These are phyloP conservation scores for Primulina eburnea DNA, from an alignment of 257 asterid genomes.

Conservation along the genomic window DNA sequence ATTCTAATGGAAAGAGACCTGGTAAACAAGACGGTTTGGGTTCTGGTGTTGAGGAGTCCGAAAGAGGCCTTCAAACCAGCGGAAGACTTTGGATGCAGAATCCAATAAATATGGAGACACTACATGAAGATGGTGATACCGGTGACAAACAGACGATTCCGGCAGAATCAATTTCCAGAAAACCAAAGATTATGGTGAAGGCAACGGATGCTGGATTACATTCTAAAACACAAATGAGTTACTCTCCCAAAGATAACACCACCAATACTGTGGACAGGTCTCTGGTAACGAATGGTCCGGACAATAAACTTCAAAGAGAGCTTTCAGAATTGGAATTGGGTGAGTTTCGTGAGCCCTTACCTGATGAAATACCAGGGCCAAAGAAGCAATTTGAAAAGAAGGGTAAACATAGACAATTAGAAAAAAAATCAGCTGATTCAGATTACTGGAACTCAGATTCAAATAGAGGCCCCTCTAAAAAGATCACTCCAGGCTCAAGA, in stretches of 20 bases:
- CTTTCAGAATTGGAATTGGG: slow-evolving; percentile 87
- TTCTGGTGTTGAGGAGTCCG: slow-evolving; percentile 46
- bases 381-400: slow-evolving; percentile 56
- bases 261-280: slow-evolving; percentile 38
- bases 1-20: slow-evolving; percentile 46
- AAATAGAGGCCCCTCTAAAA: slow-evolving; percentile 45
- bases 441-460: slow-evolving; percentile 61
- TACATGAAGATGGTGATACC: slow-evolving; percentile 41
- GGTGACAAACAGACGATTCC: slow-evolving; percentile 32
- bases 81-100: slow-evolving; percentile 45
- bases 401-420: slow-evolving; percentile 50
- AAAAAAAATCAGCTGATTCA: slow-evolving; percentile 42
- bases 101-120: slow-evolving; percentile 37
- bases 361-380: slow-evolving; percentile 49
- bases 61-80: slow-evolving; percentile 41
- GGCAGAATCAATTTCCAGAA: slow-evolving; percentile 37
- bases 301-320: slow-evolving; percentile 61
- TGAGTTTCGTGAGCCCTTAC: slow-evolving; percentile 75
- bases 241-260: slow-evolving; percentile 27
- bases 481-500: slow-evolving; percentile 43
- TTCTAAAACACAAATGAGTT: slow-evolving; percentile 29
- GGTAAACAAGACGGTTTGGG: slow-evolving; percentile 52
- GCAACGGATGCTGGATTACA: slow-evolving; percentile 39
- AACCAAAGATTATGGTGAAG: slow-evolving; percentile 42
- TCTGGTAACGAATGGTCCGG: slow-evolving; percentile 52